These are phyloP conservation scores for Nissolia schottii DNA, from an alignment of 306 rosid species.

Conservation along the genomic window DNA sequence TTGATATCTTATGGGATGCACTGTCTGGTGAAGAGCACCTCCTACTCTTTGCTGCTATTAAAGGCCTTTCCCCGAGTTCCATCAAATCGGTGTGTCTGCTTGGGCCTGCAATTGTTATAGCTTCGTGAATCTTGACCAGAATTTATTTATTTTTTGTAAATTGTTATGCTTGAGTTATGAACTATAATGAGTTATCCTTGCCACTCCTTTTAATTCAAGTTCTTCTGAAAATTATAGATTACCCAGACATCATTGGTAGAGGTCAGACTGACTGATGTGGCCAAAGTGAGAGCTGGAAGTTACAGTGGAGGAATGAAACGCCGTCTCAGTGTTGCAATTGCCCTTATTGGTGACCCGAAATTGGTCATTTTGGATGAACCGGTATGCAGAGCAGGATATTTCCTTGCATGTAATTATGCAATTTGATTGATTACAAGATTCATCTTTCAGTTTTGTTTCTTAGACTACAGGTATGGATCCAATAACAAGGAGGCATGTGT, in stretches of 20 bases:
- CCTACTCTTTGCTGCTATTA: constrained; percentile 73
- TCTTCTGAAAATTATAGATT: constrained; percentile 42
- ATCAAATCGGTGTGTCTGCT: constrained; percentile 51
- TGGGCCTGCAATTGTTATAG: too few relatives aligned
- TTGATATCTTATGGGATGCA: constrained; percentile 88
- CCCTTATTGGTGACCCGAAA: constrained; percentile 86
- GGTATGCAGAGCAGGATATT: constrained; percentile 37
- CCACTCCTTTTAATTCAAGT: constrained; percentile 15
- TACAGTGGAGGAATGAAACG: constrained; percentile 98
- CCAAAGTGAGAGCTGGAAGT: constrained; percentile 73
- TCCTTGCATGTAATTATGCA: constrained; percentile 3
- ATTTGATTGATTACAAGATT: constrained; percentile 21
- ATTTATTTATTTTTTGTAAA: background rate
- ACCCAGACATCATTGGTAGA: constrained; percentile 57
- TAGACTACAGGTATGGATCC: constrained; percentile 98
- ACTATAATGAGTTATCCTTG: background rate
- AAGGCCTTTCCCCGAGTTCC: constrained; percentile 67
- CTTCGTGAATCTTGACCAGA: background rate
- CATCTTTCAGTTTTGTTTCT: constrained; percentile 5
- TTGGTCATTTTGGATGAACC: constrained; percentile 85
- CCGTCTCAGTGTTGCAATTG: constrained; percentile 86
- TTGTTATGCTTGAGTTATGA: background rate
- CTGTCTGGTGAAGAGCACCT: constrained; percentile 82
- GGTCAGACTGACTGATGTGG: constrained; percentile 70
- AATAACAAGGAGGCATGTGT: constrained; percentile 86